Percentiles rank a stretch among this genome's conserved stretches.
These are phyloP conservation scores for Vicia faba DNA, from an alignment of 306 rosid species.

Conservation along the genomic window DNA sequence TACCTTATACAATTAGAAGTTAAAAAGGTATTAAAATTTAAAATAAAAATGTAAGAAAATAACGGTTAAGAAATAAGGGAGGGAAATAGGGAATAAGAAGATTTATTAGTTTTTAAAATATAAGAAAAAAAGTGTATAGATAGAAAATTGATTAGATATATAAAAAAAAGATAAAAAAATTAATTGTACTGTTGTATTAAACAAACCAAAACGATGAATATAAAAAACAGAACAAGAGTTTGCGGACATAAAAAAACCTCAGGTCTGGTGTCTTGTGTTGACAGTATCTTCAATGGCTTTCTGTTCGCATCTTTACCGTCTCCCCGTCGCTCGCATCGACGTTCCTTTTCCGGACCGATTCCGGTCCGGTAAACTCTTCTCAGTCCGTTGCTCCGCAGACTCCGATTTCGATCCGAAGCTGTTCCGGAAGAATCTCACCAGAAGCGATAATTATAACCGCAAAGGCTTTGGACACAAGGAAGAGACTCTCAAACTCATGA, in stretches of 20 bases:
- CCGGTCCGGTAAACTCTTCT: constrained; percentile 51
- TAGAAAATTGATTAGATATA: too few relatives aligned
- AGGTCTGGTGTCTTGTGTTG: not conserved
- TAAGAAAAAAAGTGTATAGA: too few relatives aligned
- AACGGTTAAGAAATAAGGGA: too few relatives aligned
- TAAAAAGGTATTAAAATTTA: too few relatives aligned
- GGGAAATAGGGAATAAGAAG: too few relatives aligned
- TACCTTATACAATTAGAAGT: too few relatives aligned
- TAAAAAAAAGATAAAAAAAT: too few relatives aligned
- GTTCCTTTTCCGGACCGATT: constrained; percentile 44
- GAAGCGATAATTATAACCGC: constrained; percentile 87
- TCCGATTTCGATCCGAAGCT: constrained; percentile 81
- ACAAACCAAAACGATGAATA: not conserved
- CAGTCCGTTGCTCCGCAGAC: constrained; percentile 64
- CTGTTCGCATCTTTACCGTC: constrained; percentile 60
- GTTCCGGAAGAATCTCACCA: constrained; percentile 84
- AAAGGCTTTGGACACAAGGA: constrained; percentile 87
- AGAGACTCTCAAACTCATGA: constrained; percentile 83
- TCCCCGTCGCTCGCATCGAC: constrained; percentile 52
- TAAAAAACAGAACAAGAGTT: not conserved
- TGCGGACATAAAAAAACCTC: not conserved
- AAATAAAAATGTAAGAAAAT: too few relatives aligned
- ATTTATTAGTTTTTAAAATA: too few relatives aligned
- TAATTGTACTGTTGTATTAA: not conserved
- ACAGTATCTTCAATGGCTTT: constrained; percentile 58